Conservation (phyloP, 2,329 filamentous ascomycete species). For the Calcarisporium arbuscula region DNA sequence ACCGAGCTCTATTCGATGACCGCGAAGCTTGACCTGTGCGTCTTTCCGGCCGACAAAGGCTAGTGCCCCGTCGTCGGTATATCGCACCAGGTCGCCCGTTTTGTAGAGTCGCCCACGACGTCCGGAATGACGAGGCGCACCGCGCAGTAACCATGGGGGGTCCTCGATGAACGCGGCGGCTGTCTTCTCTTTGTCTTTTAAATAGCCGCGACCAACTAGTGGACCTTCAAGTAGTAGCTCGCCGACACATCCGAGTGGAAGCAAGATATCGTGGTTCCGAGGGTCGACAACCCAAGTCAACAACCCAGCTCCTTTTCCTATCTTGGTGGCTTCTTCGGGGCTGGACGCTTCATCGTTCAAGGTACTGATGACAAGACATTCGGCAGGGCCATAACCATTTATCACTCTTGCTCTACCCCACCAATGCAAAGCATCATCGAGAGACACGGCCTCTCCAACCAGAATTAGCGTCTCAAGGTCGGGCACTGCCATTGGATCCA, state of each 20-base stretch:
- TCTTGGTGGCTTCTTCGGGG: background rate
- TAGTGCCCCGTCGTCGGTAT: conserved; percentile 19
- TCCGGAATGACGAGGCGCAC: conserved; percentile 13
- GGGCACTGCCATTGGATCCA: conserved; percentile 34
- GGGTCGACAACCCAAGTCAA: conserved; percentile 33
- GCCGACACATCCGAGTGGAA: conserved; percentile 33
- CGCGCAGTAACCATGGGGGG: conserved; percentile 36
- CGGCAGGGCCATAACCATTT: conserved; percentile 7
- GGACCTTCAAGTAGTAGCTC: conserved; percentile 42
- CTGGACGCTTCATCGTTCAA: conserved; percentile 25
- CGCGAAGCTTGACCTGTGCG: conserved; percentile 11
- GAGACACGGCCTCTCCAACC: conserved; percentile 31
- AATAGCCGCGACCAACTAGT: conserved; percentile 48
- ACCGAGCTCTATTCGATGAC: background rate
- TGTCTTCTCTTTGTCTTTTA: conserved; percentile 45
- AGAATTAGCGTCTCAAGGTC: conserved; percentile 35
- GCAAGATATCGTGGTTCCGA: conserved; percentile 26
- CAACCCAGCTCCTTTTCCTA: conserved; percentile 4
- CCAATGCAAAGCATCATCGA: background rate
- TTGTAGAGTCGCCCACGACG: conserved; percentile 9
- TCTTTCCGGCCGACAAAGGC: conserved; percentile 16
- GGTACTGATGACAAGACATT: conserved; percentile 4
- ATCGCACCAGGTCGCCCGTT: conserved; percentile 18
- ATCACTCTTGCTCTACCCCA: conserved; percentile 32
- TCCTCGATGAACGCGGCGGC: conserved; percentile 42